Base-by-base conservation (phyloP, 441 rosid species). In the Oxalis stricta region DNA sequence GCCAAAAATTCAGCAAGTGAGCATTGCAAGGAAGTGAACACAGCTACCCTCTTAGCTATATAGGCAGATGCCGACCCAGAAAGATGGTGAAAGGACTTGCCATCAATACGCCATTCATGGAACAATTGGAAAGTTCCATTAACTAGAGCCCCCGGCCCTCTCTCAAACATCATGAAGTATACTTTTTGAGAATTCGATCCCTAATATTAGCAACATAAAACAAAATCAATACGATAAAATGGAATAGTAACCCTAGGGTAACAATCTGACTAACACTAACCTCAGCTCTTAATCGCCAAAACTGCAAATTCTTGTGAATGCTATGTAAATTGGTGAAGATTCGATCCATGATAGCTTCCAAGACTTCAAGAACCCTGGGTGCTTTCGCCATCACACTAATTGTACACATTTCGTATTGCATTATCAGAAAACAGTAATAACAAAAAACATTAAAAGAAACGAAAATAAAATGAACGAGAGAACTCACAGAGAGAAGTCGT, bases 211-310 rank as follows among this genome's bases (percentile, higher is more conserved):
- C 40, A 48, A 29, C 17, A 44, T 44, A 37, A 36, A 18, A 33
- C 7, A 10, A 10, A 2, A 35, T 4, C 7, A 5, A 18, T 23
- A 33, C 28, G 3, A 3, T 23, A 33, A 20, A 9, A 15, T 6
- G 7, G 3, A 33, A 21, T 16, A 33, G 3, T 18, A 10, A 17
- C 24, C 17, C 35, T 16, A 35, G 16, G 18, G 16, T 16, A 44
- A 11, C 3, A 2, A 2, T n/a, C 3, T 35, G 11, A 48, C 53
- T 9, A n/a, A n/a, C n/a, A 23, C 53, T 30, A 45, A 89, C 95
- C 89, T 82, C 82, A 3, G 79, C 89, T 69, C 75, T 75, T 23
- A 60, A 71, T 53, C 66, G 75, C 98, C 98, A 89, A 61, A 82
- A 89, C 9, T 70, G 76, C 65, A 89, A 68, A 76, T 79, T 76